phyloP scores from a whole-genome alignment of 2,329 filamentous ascomycete genomes.

The Talaromyces sp. region DNA sequence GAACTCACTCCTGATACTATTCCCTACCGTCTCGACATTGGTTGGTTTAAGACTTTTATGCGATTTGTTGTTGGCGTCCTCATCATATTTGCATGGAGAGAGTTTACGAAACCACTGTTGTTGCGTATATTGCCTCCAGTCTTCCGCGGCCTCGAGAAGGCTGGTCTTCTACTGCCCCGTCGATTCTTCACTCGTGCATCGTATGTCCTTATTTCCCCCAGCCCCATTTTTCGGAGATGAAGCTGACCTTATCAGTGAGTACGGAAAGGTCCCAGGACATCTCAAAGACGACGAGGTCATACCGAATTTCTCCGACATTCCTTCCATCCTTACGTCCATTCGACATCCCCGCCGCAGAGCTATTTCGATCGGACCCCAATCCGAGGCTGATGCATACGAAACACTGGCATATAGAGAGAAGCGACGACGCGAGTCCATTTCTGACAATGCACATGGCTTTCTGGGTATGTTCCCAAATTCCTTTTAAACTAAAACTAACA shows the following conservation, averaged over 20 bases:
- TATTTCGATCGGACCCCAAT: slow-evolving; percentile 89
- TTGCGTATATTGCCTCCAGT: slow-evolving; percentile 76
- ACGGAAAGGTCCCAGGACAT: slow-evolving; percentile 74
- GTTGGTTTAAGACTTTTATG: slow-evolving; percentile 59
- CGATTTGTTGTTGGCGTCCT: slow-evolving; percentile 77
- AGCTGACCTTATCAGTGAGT: slow-evolving; percentile 52
- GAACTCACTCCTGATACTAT: slow-evolving; percentile 57
- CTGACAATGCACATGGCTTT: slow-evolving; percentile 28
- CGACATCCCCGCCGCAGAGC: slow-evolving; percentile 74
- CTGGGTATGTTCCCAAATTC: slow-evolving; percentile 9
- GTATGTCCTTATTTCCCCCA: slow-evolving; percentile 36
- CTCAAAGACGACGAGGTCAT: slow-evolving; percentile 82
- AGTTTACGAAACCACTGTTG: slow-evolving; percentile 78
- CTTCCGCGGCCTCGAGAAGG: slow-evolving; percentile 78
- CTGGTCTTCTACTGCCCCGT: slow-evolving; percentile 75
- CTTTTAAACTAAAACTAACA: background rate
- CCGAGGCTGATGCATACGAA: slow-evolving; percentile 93
- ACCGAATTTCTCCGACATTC: slow-evolving; percentile 82
- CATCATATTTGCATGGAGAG: slow-evolving; percentile 85
- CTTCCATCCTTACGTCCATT: slow-evolving; percentile 75
- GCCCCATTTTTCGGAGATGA: background rate
- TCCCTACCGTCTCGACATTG: slow-evolving; percentile 65
- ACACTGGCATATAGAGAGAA: slow-evolving; percentile 85
- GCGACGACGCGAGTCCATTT: slow-evolving; percentile 58
- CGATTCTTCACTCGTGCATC: slow-evolving; percentile 89